Evolutionary conservation across 2,329 filamentous ascomycete genomes (phyloP).

Genomic region (Boeremia lycopersici): DNA sequence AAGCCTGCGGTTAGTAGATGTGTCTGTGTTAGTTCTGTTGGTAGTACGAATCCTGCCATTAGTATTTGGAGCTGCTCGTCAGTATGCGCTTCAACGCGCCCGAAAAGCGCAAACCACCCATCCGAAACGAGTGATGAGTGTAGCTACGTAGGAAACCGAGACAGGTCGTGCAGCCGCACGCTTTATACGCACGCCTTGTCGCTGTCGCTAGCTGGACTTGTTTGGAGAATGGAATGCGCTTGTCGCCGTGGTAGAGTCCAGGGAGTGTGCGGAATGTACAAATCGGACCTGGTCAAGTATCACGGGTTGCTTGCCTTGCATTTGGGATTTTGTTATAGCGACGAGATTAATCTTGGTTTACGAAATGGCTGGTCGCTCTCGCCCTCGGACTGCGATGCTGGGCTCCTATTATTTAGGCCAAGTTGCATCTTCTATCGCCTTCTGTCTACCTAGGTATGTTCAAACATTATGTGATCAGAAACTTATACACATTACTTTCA

Average conservation of each 20-base stretch:
- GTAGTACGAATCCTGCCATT: neutral
- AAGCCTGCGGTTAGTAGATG: neutral
- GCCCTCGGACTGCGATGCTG: too few species aligned
- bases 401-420: too few species aligned
- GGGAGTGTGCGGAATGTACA: constrained; percentile 7
- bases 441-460: too few species aligned
- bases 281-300: neutral
- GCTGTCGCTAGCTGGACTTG: neutral
- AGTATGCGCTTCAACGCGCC: neutral
- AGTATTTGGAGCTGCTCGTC: neutral
- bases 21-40: neutral
- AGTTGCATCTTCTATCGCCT: too few species aligned
- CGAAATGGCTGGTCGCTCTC: too few species aligned
- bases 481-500: too few species aligned
- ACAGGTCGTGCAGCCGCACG: neutral
- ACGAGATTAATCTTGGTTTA: neutral
- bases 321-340: neutral
- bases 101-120: neutral
- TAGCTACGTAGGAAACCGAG: neutral
- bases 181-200: constrained; percentile 4
- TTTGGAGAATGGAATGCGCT: constrained; percentile 9
- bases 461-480: too few species aligned
- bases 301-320: neutral
- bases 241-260: constrained; percentile 1
- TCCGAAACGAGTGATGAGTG: constrained; percentile 4